Evolutionary conservation across 371 early-diverging fungal species (phyloP), one percentile per base, ranked within the genome.

Genomic region (Mortierella sp.): DNA sequence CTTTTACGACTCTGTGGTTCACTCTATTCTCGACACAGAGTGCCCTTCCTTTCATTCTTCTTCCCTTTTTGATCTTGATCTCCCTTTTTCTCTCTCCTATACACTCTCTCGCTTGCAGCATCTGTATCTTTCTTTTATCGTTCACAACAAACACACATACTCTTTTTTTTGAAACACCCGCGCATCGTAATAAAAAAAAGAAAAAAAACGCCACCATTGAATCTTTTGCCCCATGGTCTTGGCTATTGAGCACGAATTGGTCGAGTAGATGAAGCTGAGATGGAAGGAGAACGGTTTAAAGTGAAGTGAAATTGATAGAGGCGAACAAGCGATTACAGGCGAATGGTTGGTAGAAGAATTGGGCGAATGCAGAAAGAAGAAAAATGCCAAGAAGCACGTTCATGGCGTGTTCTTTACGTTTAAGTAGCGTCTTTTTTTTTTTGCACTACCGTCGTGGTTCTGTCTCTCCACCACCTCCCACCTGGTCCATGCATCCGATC

Each of bases 341-440:
- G n/a, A n/a, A n/a, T 9, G 52, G 4, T 4, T 41, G 13, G 26
- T 1, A 52, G 13, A 29, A 26, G 10, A 10, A 41, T 7, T 4
- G 41, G 4, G 41, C 10, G 41, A 41, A 41, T 7, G 41, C 41
- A 16, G 10, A 10, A 50, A 14, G 45, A 26, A 13, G 7, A 16
- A 19, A 29, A 65, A 41, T 58, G 74, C 74, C 74, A 74, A 74
- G 74, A 74, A 61, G 68, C 74, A 74, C 74, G 68, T 31, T 72
- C 52, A 37, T 26, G 24, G 9, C 6, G 39, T n/a, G 52, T 39
- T 16, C 37, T 39, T 26, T 14, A 37, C 19, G 34, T 67, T 44
- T 13, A n/a, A n/a, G n/a, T n/a, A n/a, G n/a, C n/a, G n/a, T n/a
- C 10, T 34, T 45, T 45, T 43, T 4, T 43, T 37, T 34, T n/a